These are phyloP conservation scores for Venustampulla echinocandica DNA, from an alignment of 495 filamentous ascomycete genomes.

Conservation along the genomic window DNA sequence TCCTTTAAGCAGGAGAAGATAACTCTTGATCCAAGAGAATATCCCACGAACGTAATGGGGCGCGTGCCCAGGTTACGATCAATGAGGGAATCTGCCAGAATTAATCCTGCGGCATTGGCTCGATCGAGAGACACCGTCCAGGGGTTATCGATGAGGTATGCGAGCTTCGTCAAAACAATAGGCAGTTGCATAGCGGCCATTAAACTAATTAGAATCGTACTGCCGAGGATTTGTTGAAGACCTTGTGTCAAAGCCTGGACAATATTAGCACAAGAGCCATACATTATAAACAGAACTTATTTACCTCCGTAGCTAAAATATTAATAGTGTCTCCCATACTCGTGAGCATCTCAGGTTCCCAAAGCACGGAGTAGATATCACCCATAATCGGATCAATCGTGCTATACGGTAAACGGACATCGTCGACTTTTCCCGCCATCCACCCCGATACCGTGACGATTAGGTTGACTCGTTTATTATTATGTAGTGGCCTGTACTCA, in stretches of 20 bases:
- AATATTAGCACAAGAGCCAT: slow-evolving; percentile 23
- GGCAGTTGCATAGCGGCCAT: slow-evolving; percentile 95
- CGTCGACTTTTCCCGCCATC: slow-evolving; percentile 97
- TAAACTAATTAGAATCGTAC: slow-evolving; percentile 74
- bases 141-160: slow-evolving; percentile 96
- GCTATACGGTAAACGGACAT: slow-evolving; percentile 89
- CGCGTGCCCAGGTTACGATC: slow-evolving; percentile 85
- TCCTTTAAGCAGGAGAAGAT: slow-evolving; percentile 91
- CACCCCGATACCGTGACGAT: slow-evolving; percentile 95
- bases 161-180: slow-evolving; percentile 84
- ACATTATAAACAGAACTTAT: slow-evolving; percentile 16
- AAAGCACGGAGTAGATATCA: slow-evolving; percentile 92
- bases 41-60: slow-evolving; percentile 92
- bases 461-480: slow-evolving; percentile 93
- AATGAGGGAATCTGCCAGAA: slow-evolving; percentile 89
- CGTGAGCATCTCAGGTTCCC: slow-evolving; percentile 97
- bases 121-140: slow-evolving; percentile 92
- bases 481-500: slow-evolving; percentile 91
- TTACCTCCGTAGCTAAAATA: slow-evolving; percentile 92
- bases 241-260: slow-evolving; percentile 75
- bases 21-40: slow-evolving; percentile 84
- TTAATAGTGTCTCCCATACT: slow-evolving; percentile 98
- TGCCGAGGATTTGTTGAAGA: slow-evolving; percentile 89
- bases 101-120: slow-evolving; percentile 80
- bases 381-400: slow-evolving; percentile 98